Evolutionary conservation across 805 yeast species (phyloP).

Genomic region (Debaryomyces prosopidis): DNA sequence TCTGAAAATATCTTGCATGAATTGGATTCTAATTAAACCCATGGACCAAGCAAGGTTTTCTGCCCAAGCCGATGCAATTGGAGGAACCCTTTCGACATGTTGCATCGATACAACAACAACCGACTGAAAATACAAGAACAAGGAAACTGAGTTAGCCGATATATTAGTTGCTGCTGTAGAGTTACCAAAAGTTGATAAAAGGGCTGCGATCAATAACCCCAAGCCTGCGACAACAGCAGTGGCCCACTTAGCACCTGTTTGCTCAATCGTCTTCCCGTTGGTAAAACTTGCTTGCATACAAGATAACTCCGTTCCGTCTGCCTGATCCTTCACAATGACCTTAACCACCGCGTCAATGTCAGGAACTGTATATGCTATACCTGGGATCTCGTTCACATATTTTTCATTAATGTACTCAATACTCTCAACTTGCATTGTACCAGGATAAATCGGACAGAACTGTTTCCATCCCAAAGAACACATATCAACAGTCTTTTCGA

Average conservation of each 20-base stretch:
- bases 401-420: slow-evolving; percentile 54
- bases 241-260: slow-evolving; percentile 86
- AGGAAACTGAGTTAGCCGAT: slow-evolving; percentile 80
- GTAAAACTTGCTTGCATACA: slow-evolving; percentile 75
- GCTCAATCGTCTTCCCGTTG: slow-evolving; percentile 80
- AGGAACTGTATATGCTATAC: slow-evolving; percentile 82
- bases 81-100: slow-evolving; percentile 84
- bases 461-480: slow-evolving; percentile 77
- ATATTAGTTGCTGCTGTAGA: slow-evolving; percentile 88
- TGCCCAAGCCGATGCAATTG: slow-evolving; percentile 90
- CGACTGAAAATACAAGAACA: slow-evolving; percentile 85
- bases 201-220: slow-evolving; percentile 80
- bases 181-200: slow-evolving; percentile 82
- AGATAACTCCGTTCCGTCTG: slow-evolving; percentile 50
- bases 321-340: slow-evolving; percentile 46
- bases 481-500: slow-evolving; percentile 56
- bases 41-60: slow-evolving; percentile 94
- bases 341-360: slow-evolving; percentile 80
- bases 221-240: slow-evolving; percentile 88
- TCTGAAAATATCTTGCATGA: slow-evolving; percentile 83
- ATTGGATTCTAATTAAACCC: slow-evolving; percentile 76
- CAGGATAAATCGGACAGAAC: slow-evolving; percentile 87
- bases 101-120: slow-evolving; percentile 84
- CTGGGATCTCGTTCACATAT: slow-evolving; percentile 66
- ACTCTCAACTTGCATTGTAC: slow-evolving; percentile 74